These are phyloP conservation scores for Coffea humblotiana DNA, from an alignment of 305 asterid species.

Conservation along the genomic window DNA sequence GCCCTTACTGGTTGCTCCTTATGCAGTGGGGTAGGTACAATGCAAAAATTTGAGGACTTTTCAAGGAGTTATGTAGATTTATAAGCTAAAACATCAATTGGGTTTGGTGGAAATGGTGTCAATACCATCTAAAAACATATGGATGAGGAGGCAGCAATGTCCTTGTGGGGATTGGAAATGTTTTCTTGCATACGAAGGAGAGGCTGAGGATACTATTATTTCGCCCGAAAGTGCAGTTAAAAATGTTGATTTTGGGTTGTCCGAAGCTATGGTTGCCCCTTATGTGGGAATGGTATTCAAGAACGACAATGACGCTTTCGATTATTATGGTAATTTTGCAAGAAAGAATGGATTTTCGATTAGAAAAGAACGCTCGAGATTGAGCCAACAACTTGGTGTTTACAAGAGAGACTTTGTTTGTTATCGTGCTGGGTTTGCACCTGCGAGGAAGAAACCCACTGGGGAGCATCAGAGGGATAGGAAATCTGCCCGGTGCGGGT, in stretches of 20 bases:
- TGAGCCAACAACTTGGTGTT: conserved; percentile 71
- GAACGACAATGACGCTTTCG: conserved; percentile 57
- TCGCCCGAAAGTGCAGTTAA: conserved; percentile 36
- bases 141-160: conserved; percentile 66
- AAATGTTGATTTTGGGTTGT: conserved; percentile 30
- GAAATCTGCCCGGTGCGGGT: conserved; percentile 64
- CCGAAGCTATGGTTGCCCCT: conserved; percentile 45
- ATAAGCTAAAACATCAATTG: not conserved
- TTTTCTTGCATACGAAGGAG: conserved; percentile 48
- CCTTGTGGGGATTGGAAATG: conserved; percentile 83
- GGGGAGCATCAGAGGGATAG: conserved; percentile 63
- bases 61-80: not conserved
- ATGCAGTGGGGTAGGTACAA: not conserved
- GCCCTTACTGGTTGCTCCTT: too few species aligned
- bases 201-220: conserved; percentile 32
- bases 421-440: conserved; percentile 64
- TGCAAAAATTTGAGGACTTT: not conserved
- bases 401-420: conserved; percentile 73
- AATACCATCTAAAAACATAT: conserved; percentile 43
- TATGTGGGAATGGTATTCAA: conserved; percentile 66
- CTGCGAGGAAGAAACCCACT: conserved; percentile 50
- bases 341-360: conserved; percentile 60
- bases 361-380: conserved; percentile 62
- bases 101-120: conserved; percentile 32
- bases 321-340: conserved; percentile 56